A percentile compares a stretch with the other conserved stretches of the same genome.
phyloP scores from a whole-genome alignment of 1,284 basidiomycete genomes.

The Ustilago trichophora region DNA sequence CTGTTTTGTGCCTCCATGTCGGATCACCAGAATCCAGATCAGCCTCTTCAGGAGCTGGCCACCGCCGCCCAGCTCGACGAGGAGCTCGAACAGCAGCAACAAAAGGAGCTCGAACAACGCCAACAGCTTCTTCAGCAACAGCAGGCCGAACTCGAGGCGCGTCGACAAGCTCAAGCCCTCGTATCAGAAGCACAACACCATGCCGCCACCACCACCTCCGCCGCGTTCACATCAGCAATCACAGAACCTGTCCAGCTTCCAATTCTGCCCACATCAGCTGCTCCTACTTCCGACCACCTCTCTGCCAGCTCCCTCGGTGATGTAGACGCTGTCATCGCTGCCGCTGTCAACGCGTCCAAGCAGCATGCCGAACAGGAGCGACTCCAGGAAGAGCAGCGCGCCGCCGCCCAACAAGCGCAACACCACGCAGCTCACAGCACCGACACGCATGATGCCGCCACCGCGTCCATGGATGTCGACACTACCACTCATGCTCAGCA shows the following conservation, averaged over 20 bases:
- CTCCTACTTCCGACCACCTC: constrained; percentile 13
- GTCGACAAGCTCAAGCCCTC: constrained; percentile 20
- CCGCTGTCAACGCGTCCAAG: constrained; percentile 42
- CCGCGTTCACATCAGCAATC: constrained; percentile 4
- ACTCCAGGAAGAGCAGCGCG: constrained; percentile 25
- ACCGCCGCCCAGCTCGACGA: constrained; percentile 48
- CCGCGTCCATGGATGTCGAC: constrained; percentile 29
- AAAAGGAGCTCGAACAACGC: constrained; percentile 39
- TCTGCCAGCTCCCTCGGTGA: constrained; percentile 35
- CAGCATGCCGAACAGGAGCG: constrained; percentile 37
- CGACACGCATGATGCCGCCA: not conserved
- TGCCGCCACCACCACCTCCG: constrained; percentile 11
- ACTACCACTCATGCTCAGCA: constrained; percentile 7
- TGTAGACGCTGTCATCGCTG: constrained; percentile 41
- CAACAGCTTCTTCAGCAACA: constrained; percentile 39
- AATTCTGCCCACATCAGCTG: constrained; percentile 4
- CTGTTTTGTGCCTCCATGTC: constrained; percentile 30
- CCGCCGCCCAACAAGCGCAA: constrained; percentile 5
- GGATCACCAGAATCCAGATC: constrained; percentile 39
- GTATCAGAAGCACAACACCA: constrained; percentile 11
- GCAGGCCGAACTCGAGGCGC: constrained; percentile 29
- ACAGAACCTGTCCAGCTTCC: not conserved
- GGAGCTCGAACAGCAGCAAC: constrained; percentile 41
- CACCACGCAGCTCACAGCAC: not conserved
- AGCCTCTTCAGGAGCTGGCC: constrained; percentile 49